Conservation (phyloP, 1,284 basidiomycete species). For the Takashimella koratensis region DNA sequence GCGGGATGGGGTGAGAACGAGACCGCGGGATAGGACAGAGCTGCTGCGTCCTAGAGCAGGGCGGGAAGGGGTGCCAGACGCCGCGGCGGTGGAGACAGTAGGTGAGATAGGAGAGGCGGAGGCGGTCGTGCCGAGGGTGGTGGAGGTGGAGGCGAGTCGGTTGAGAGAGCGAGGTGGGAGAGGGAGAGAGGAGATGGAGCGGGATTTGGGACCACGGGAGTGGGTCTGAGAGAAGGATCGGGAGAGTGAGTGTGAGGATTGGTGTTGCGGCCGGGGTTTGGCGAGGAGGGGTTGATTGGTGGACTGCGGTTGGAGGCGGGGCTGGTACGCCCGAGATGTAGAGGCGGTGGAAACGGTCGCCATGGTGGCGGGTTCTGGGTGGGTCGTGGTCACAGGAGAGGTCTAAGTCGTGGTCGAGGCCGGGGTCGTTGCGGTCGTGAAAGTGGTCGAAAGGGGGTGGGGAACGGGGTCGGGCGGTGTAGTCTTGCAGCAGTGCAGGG, state of each 20-base stretch:
- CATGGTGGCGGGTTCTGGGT: too few relatives aligned
- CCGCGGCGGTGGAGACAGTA: not conserved
- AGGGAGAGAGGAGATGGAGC: slow-evolving; percentile 21
- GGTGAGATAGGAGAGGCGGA: not conserved
- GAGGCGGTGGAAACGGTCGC: too few relatives aligned
- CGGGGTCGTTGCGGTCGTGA: too few relatives aligned
- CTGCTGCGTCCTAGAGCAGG: slow-evolving; percentile 1
- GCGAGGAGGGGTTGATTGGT: not conserved
- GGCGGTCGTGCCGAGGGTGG: not conserved
- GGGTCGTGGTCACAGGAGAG: too few relatives aligned
- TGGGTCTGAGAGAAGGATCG: not conserved
- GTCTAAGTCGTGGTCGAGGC: too few relatives aligned
- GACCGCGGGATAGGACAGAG: slow-evolving; percentile 6
- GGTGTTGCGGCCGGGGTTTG: not conserved
- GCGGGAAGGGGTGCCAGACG: not conserved
- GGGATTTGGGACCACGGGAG: slow-evolving; percentile 12
- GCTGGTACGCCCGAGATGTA: not conserved
- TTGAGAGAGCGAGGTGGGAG: slow-evolving; percentile 10
- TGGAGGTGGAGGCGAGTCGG: not conserved
- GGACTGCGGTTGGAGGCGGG: not conserved
- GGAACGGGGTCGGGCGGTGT: too few relatives aligned
- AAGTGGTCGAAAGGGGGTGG: too few relatives aligned
- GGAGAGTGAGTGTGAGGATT: not conserved
- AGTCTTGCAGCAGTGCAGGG: too few relatives aligned
- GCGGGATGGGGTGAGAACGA: slow-evolving; percentile 17